Base-by-base conservation (phyloP, 495 filamentous ascomycete genomes). In the Penicillium coffeae region DNA sequence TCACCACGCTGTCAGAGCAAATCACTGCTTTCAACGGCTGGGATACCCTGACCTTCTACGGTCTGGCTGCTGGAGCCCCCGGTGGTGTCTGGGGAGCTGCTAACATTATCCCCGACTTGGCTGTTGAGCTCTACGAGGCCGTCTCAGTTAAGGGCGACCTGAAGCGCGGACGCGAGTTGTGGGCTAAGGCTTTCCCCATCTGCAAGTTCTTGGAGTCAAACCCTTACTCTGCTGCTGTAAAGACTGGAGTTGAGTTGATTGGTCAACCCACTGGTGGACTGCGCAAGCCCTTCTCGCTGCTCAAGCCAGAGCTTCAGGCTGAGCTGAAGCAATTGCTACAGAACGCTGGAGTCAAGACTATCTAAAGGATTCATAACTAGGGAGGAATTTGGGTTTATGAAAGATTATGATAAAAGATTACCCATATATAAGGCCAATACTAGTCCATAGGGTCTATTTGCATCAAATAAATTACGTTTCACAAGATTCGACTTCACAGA, bases 1-100 rank as follows among this genome's bases (percentile, higher is more conserved):
- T 70, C 2, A 64, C 68, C 12, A 52, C 53, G 13, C 45, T 64
- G 9, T 56, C 51, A 0, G 62, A 70, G 34, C 44, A 68, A 44
- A 60, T 68, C 32, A 64, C 55, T 7, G 52, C 63, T 2, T 62
- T 70, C 30, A 70, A 70, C 21, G 66, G 66, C 0, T 70, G 66
- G 66, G 66, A 70, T 55, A 68, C 60, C 8, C 45, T 70, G 14
- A 70, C 63, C 4, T 70, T 70, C 48, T 70, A 68, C 40, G 66
- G 66, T 9, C 47, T 70, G 32, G 61, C 60, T 5, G 58, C 66
- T 16, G 66, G 66, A 0, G 49, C 58, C 2, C 53, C 47, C 0
- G 66, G 66, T 20, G 58, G 51, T 18, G 55, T 70, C 8, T 70
- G 66, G 66, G 66, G 66, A 12, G 66, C 66, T 4, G 60, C 64